Evolutionary conservation across 257 asterid species (phyloP).

Genomic region (Ilex aquifolium): DNA sequence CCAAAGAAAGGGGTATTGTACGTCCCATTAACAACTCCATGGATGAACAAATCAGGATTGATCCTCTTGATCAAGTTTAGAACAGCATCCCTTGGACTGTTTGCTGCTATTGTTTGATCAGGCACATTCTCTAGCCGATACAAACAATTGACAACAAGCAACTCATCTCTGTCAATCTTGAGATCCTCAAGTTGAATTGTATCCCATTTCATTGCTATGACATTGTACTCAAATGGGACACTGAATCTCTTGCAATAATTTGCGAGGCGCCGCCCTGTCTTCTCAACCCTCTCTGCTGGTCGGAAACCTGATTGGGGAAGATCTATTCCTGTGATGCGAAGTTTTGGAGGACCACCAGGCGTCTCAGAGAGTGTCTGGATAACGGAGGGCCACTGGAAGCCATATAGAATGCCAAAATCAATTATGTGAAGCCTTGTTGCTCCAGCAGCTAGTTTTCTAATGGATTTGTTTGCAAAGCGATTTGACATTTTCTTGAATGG

Average conservation of each 20-base stretch:
- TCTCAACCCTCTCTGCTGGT: conserved; percentile 58
- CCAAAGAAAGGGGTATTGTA: conserved; percentile 33
- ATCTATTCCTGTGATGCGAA: conserved; percentile 62
- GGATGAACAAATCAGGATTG: conserved; percentile 37
- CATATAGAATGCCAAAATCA: conserved; percentile 61
- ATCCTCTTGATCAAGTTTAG: conserved; percentile 30
- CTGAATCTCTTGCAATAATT: conserved; percentile 42
- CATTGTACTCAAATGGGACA: conserved; percentile 46
- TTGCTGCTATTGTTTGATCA: conserved; percentile 27
- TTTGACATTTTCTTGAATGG: conserved; percentile 64
- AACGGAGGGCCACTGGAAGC: conserved; percentile 76
- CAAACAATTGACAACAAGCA: conserved; percentile 52
- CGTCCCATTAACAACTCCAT: conserved; percentile 41
- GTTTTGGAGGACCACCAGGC: conserved; percentile 58
- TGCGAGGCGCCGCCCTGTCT: conserved; percentile 43
- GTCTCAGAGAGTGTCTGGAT: conserved; percentile 48
- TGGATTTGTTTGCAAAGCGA: conserved; percentile 48
- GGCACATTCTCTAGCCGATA: conserved; percentile 43
- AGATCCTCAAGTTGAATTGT: conserved; percentile 38
- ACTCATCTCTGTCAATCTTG: conserved; percentile 40
- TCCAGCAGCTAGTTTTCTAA: conserved; percentile 18
- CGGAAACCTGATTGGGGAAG: conserved; percentile 57
- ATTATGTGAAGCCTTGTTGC: conserved; percentile 44
- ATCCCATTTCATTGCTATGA: conserved; percentile 64
- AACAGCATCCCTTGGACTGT: conserved; percentile 38